Conservation (phyloP, 176 grass and related monocot species). For the Tillandsia fasciculata region DNA sequence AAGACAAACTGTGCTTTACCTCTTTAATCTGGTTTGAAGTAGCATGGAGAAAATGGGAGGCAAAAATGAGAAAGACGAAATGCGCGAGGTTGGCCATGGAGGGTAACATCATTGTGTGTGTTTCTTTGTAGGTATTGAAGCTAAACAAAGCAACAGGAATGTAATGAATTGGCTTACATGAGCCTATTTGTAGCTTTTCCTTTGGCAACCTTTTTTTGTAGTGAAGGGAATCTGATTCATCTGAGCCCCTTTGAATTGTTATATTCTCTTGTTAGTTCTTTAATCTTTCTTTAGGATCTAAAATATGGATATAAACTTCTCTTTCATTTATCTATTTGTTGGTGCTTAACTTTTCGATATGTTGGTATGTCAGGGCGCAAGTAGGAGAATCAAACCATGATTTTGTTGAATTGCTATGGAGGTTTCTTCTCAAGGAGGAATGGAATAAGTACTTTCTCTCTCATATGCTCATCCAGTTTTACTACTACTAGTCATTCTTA, state of each 20-base stretch:
- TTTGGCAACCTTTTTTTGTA: slow-evolving; percentile 23
- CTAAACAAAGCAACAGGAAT: background rate
- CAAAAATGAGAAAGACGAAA: slow-evolving; percentile 46
- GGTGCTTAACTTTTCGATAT: background rate
- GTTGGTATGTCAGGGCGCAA: slow-evolving; percentile 7
- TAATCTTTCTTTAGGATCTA: slow-evolving; percentile 17
- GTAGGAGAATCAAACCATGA: background rate
- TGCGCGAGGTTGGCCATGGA: slow-evolving; percentile 43
- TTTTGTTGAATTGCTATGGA: background rate
- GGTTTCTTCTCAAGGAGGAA: slow-evolving; percentile 46
- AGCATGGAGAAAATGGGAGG: slow-evolving; percentile 32
- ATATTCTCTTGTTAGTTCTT: slow-evolving; percentile 17
- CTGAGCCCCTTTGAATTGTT: slow-evolving; percentile 30
- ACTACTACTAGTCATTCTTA: no score
- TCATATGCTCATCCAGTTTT: no score
- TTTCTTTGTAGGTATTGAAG: background rate
- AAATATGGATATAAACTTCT: slow-evolving; percentile 28
- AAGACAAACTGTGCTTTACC: slow-evolving; percentile 19
- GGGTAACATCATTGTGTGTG: background rate
- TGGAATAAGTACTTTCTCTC: slow-evolving; percentile 29
- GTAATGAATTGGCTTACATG: background rate
- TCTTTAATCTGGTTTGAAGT: slow-evolving; percentile 28
- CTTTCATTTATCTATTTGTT: background rate
- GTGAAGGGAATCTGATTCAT: slow-evolving; percentile 68
- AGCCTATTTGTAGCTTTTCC: slow-evolving; percentile 45